Conservation (phyloP, 2,329 filamentous ascomycete genomes). For the Venturiaceae sp. region DNA sequence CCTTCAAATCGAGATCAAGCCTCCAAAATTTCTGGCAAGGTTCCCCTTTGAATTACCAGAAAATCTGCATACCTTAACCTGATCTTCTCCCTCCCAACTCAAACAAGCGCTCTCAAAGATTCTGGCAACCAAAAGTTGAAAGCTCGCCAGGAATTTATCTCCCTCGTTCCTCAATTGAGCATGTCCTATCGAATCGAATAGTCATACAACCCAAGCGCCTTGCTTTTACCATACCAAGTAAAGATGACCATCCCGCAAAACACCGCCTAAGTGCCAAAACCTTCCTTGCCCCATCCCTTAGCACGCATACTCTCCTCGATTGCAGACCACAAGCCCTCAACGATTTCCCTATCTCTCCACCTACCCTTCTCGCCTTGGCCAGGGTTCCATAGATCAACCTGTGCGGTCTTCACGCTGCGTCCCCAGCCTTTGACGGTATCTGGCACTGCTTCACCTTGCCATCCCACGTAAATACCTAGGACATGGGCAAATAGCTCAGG, state of each 20-base stretch:
- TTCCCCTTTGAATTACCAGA: no score
- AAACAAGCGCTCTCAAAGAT: no score
- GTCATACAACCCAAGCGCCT: neutral
- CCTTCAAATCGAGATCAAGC: no score
- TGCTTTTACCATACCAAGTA: neutral
- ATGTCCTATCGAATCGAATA: neutral
- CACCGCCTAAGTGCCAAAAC: neutral
- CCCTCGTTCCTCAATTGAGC: neutral
- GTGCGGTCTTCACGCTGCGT: conserved; percentile 66
- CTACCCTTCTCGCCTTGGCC: conserved; percentile 38
- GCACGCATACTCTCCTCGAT: conserved; percentile 82
- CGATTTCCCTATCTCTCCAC: conserved; percentile 86
- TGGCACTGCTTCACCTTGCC: conserved; percentile 74
- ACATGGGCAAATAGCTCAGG: conserved; percentile 84
- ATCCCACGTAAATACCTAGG: conserved; percentile 81
- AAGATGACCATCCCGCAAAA: neutral
- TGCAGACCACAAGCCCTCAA: conserved; percentile 83
- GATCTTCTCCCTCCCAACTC: no score
- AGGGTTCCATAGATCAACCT: conserved; percentile 73
- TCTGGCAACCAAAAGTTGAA: neutral
- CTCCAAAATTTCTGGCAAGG: no score
- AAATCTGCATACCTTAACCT: no score
- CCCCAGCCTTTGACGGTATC: conserved; percentile 76
- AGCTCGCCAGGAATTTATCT: neutral
- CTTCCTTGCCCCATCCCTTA: conserved; percentile 70